These are phyloP conservation scores for Geotrichum klebahnii DNA, from an alignment of 1,139 yeast species.

Conservation along the genomic window DNA sequence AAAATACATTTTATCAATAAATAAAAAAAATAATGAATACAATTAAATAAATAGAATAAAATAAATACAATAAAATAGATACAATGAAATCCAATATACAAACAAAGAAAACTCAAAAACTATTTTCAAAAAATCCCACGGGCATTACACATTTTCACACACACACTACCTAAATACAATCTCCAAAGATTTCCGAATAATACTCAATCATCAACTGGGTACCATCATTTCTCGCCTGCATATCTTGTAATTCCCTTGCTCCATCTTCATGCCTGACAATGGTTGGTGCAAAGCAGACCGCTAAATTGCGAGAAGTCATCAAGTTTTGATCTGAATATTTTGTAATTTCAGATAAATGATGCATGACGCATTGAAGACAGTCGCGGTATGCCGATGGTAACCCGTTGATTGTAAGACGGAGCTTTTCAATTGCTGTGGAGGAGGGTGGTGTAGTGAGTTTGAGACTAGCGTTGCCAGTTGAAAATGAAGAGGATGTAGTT, in stretches of 20 bases:
- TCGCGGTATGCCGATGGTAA: constrained; percentile 68
- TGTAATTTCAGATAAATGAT: constrained; percentile 51
- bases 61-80: too few species aligned
- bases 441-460: too few species aligned
- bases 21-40: too few species aligned
- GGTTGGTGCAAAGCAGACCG: constrained; percentile 96
- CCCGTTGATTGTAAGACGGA: constrained; percentile 39
- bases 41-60: too few species aligned
- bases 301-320: constrained; percentile 77
- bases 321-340: constrained; percentile 37
- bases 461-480: too few species aligned
- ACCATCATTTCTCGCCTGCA: constrained; percentile 74
- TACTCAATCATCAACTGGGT: constrained; percentile 71
- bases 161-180: constrained; percentile 1
- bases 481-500: too few species aligned
- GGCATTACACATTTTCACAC: too few species aligned
- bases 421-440: constrained; percentile 33
- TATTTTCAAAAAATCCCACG: too few species aligned
- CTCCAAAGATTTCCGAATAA: constrained; percentile 43
- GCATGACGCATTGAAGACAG: constrained; percentile 53
- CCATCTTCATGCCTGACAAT: constrained; percentile 77
- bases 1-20: too few species aligned
- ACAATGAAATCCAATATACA: too few species aligned
- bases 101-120: too few species aligned
- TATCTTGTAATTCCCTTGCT: constrained; percentile 79